Percentiles rank a stretch among this genome's conserved stretches.
Evolutionary conservation across 2,329 filamentous ascomycete species (phyloP).

Genomic region (Ceratocystis variospora): DNA sequence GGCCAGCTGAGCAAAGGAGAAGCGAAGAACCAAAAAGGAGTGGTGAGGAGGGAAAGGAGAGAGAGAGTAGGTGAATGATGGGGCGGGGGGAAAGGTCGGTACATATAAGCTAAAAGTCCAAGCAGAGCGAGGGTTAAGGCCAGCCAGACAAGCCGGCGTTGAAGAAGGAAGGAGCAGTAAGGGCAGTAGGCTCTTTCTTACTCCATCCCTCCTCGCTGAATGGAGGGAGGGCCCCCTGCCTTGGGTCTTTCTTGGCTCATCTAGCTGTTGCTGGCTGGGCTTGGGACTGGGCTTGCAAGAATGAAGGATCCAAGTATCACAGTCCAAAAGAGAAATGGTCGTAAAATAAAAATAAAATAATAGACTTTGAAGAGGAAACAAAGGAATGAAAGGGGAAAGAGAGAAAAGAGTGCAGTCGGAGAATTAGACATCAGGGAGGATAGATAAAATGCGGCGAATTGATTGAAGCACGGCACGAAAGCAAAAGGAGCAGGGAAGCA

Average conservation of each 20-base stretch:
- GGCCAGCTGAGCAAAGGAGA: conserved; percentile 14
- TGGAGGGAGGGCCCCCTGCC: neutral
- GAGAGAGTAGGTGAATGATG: neutral
- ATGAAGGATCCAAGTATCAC: conserved; percentile 5
- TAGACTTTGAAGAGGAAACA: neutral
- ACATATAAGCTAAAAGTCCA: conserved; percentile 2
- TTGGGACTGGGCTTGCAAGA: neutral
- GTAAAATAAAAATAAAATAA: conserved; percentile 10
- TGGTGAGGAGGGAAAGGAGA: conserved; percentile 9
- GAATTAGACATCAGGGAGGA: neutral
- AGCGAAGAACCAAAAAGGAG: conserved; percentile 11
- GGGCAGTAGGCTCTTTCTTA: neutral
- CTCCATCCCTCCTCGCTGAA: neutral
- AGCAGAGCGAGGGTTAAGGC: neutral
- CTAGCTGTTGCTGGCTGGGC: neutral
- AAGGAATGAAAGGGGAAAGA: too few species aligned
- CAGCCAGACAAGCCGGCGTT: neutral
- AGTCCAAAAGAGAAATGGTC: neutral
- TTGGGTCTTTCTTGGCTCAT: too few species aligned
- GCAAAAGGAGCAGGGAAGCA: neutral
- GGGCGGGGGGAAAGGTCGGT: neutral
- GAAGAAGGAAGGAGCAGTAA: neutral
- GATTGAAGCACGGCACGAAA: too few species aligned
- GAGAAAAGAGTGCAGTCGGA: neutral
- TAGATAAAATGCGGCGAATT: neutral